Base-by-base conservation (phyloP, 2,329 filamentous ascomycete species). In the Metarhizium album region DNA sequence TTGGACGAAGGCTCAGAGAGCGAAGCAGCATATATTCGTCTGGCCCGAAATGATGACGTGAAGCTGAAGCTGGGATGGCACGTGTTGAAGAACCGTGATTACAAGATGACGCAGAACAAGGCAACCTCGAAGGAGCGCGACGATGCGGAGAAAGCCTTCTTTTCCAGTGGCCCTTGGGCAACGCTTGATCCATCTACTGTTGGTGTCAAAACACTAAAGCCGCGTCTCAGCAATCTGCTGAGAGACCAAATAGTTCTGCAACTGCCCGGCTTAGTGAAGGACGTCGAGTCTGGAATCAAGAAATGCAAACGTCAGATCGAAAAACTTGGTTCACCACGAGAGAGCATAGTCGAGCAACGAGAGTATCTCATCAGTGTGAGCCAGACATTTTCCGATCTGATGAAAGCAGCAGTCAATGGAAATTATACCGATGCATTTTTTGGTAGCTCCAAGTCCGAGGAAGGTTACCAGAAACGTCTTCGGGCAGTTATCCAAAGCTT, bases 361-460 rank as follows among this genome's bases (percentile, higher is more conserved):
- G 56, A 64, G 2, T 73, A 74, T 22, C 64, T 83, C 3, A 63
- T 74, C 16, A 57, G 65, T 2, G 64, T 78, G 8, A 73, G 73
- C 51, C 64, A 71, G 49, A 51, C 57, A 0, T 76, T 77, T 49
- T 67, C 71, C 8, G 58, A 59, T 2, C 62, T 80, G 3, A 53
- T 75, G 3, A 71, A 67, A 47, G 64, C 66, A 3, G 73, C 75
- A 1, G 58, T 74, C 0, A 68, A 76, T n/a, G 79, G 79, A 0
- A 66, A 64, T 0, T 83, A 82, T 52, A 69, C 64, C 1, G 63
- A 75, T 53, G 16, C 55, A 0, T 83, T 82, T 60, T 82, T 82
- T 53, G 67, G 62, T 4, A 58, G 64, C 24, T 58, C 65, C 0
- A 51, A 61, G 9, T 60, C 62, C 0, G 46, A 55, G 1, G 16